These are phyloP conservation scores for Areca catechu DNA, from an alignment of 176 grass and related monocot genomes.

Conservation along the genomic window DNA sequence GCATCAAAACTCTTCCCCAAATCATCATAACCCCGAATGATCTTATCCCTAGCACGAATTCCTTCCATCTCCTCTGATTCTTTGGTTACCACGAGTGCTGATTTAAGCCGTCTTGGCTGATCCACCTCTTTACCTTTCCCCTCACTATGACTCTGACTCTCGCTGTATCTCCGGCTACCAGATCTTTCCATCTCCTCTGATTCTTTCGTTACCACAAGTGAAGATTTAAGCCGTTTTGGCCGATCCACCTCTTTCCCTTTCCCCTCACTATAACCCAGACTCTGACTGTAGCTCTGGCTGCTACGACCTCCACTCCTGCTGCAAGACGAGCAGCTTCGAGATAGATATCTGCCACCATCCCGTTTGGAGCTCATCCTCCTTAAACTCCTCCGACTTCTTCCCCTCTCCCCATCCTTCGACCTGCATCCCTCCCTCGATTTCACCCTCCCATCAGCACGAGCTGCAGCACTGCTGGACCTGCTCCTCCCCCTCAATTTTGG, in stretches of 20 bases:
- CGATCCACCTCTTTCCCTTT: constrained; percentile 9
- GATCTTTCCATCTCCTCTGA: constrained; percentile 5
- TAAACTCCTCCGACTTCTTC: constrained; percentile 9
- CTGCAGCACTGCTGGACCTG: no score
- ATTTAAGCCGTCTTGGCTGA: constrained; percentile 6
- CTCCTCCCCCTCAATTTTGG: constrained; percentile 26
- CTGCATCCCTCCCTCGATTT: constrained; percentile 3
- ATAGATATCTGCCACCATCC: not conserved
- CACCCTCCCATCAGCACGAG: no score
- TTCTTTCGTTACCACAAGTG: not conserved
- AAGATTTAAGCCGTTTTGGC: constrained; percentile 7
- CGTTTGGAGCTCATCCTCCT: constrained; percentile 8
- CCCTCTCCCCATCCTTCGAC: constrained; percentile 17
- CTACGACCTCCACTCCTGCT: constrained; percentile 6
- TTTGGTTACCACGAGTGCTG: not conserved
- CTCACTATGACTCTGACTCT: constrained; percentile 23
- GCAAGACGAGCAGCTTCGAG: not conserved
- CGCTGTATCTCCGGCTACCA: constrained; percentile 34
- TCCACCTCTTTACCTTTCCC: constrained; percentile 13
- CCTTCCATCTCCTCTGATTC: not conserved
- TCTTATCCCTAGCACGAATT: constrained; percentile 15
- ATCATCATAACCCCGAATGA: constrained; percentile 25
- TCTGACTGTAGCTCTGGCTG: constrained; percentile 20
- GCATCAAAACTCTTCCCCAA: not conserved
- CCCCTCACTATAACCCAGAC: constrained; percentile 19